A percentile compares a stretch with the other conserved stretches of the same genome.
Conservation (phyloP, 371 early-diverging fungal genomes). For the Apophysomyces ossiformis region DNA sequence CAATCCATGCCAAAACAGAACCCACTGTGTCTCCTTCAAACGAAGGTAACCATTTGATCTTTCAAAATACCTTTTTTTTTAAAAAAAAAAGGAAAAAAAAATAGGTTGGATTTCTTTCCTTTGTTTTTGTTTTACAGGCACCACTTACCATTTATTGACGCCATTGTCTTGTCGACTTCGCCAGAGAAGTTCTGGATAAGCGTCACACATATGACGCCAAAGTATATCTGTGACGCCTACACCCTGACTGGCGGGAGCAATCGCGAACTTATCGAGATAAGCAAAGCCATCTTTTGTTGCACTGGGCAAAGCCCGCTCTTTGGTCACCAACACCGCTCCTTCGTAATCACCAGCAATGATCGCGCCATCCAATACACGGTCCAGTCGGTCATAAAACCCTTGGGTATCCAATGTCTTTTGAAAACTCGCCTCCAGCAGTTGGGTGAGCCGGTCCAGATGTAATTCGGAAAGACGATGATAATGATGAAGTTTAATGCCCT, state of each 20-base stretch:
- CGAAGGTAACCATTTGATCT: constrained; percentile 76
- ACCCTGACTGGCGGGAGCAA: constrained; percentile 86
- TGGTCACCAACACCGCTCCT: constrained; percentile 50
- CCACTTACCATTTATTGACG: constrained; percentile 87
- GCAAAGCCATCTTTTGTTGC: constrained; percentile 14
- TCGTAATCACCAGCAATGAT: constrained; percentile 91
- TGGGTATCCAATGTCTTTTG: constrained; percentile 62
- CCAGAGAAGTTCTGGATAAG: constrained; percentile 84
- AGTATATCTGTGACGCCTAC: constrained; percentile 93
- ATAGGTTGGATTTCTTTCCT: not conserved
- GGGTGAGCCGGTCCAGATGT: constrained; percentile 56
- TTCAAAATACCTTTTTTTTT: constrained; percentile 92
- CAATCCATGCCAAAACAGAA: constrained; percentile 78
- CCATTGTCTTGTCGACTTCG: constrained; percentile 86
- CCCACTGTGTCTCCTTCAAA: constrained; percentile 72
- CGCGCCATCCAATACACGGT: constrained; percentile 55
- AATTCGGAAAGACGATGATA: constrained; percentile 56
- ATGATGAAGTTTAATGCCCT: constrained; percentile 70
- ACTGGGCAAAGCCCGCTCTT: constrained; percentile 19
- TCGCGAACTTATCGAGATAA: constrained; percentile 95
- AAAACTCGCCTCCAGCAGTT: constrained; percentile 81
- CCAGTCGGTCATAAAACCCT: constrained; percentile 69
- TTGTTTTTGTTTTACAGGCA: not conserved
- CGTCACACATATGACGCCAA: constrained; percentile 79
- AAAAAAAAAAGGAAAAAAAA: not conserved